These are phyloP conservation scores for Colletotrichum eremochloae DNA, from an alignment of 2,329 filamentous ascomycete genomes.

Conservation along the genomic window DNA sequence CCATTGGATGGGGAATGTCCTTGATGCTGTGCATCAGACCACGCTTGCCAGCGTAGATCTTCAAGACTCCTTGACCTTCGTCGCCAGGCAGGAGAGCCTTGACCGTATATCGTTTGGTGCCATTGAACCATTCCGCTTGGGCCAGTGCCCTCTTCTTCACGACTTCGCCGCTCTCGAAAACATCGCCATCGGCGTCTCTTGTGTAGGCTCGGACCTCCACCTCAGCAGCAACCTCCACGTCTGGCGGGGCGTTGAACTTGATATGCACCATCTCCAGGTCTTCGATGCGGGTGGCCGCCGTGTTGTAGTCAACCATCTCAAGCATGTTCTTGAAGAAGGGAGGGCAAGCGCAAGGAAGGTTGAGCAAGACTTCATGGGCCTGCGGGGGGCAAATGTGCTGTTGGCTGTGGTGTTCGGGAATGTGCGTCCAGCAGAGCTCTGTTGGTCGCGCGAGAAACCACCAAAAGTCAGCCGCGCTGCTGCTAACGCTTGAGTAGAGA, in stretches of 20 bases:
- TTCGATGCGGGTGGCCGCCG: constrained; percentile 85
- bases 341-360: constrained; percentile 87
- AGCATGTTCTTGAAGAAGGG: constrained; percentile 87
- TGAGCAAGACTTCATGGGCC: constrained; percentile 85
- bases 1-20: constrained; percentile 92
- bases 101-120: constrained; percentile 90
- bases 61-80: constrained; percentile 88
- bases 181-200: constrained; percentile 88
- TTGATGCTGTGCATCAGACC: constrained; percentile 98
- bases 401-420: constrained; percentile 87
- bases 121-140: constrained; percentile 91
- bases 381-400: constrained; percentile 94
- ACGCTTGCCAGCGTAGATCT: constrained; percentile 92
- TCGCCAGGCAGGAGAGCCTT: constrained; percentile 94
- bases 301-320: constrained; percentile 91
- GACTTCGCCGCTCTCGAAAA: constrained; percentile 91
- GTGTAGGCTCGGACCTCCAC: constrained; percentile 87
- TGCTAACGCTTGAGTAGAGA: constrained; percentile 80
- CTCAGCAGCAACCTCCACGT: constrained; percentile 93
- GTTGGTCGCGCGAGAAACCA: constrained; percentile 93
- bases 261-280: constrained; percentile 94
- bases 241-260: constrained; percentile 86
- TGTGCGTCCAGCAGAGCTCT: constrained; percentile 95
- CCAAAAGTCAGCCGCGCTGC: constrained; percentile 83
- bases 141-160: constrained; percentile 88